Evolutionary conservation across 108 stramenopile genomes (phyloP), one percentile per base, ranked within the genome.

Genomic region (Cyclotella choctawhatcheeana): DNA sequence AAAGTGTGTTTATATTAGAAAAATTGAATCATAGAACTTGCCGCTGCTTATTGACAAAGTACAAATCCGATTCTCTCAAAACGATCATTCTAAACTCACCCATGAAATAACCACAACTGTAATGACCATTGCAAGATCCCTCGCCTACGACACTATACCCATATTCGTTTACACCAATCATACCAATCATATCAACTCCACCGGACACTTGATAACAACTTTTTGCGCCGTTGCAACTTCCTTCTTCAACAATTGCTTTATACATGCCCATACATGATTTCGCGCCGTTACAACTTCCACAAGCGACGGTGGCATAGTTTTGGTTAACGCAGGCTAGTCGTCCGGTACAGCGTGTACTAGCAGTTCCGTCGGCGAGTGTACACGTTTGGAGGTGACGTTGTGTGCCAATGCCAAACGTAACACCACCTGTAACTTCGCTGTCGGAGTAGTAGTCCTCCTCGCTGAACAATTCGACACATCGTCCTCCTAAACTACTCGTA

Each of bases 231-330:
- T 56, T 56, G 29, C 55, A 56, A 31, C 18, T 6, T 14, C 27
- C 27, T n/a, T 56, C 55, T n/a, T 1, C 55, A 29, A 56, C 2
- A 10, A 14, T 31, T 1, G 29, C 27, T 1, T 2, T 31, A 1
- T 30, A 56, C 1, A 30, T 12, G 10, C 7, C 3, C 2, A 4
- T 1, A 30, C 59, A 60, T 1, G 37, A 18, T 22, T 40, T 60
- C 1, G 1, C 7, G 21, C 59, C 59, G 20, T 60, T 60, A 35
- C 59, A 60, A 12, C n/a, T 20, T 22, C 59, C 59, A 24, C 59
- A 60, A 3, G 35, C 14, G 2, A 60, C 37, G 21, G 33, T 18
- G n/a, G 1, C 35, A 17, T 35, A 21, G 16, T 20, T 17, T 8
- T 21, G 25, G 6, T 35, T 35, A 35, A 22, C 0, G 18, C 35